Conservation (phyloP, 768 basidiomycete species). For the Tubosaeta sp. region DNA sequence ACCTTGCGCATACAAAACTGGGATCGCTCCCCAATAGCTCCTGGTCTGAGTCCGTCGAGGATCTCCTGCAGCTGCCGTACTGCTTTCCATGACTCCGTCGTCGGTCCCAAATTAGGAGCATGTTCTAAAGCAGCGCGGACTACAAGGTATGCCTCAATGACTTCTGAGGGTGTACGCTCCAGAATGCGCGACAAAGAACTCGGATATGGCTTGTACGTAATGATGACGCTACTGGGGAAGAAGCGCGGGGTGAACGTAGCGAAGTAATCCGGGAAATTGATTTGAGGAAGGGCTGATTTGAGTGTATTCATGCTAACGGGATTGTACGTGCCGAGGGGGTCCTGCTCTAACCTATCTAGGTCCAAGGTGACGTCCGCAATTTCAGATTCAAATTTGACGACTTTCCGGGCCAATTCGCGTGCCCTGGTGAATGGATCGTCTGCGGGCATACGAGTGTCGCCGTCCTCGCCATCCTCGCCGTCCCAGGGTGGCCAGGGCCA, state of each 20-base stretch:
- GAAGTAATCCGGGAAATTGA: conserved; percentile 84
- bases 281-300: conserved; percentile 62
- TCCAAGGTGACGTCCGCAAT: conserved; percentile 80
- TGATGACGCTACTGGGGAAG: conserved; percentile 71
- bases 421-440: conserved; percentile 42
- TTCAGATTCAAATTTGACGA: conserved; percentile 74
- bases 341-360: conserved; percentile 67
- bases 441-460: conserved; percentile 34
- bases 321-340: conserved; percentile 89
- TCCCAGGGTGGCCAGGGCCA: conserved; percentile 89
- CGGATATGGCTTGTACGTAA: conserved; percentile 80
- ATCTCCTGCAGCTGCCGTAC: conserved; percentile 65
- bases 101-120: conserved; percentile 66
- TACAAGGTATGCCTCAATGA: conserved; percentile 85
- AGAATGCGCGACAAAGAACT: conserved; percentile 65
- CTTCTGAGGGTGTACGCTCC: conserved; percentile 57
- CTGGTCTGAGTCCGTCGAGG: conserved; percentile 82
- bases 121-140: conserved; percentile 67
- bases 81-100: conserved; percentile 77
- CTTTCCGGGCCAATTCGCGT: conserved; percentile 59
- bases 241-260: conserved; percentile 75
- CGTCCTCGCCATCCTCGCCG: conserved; percentile 48
- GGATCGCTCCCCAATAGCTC: conserved; percentile 74
- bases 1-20: conserved; percentile 78
- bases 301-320: conserved; percentile 69